Percentiles rank a stretch among this genome's conserved stretches.
Evolutionary conservation across 2,329 filamentous ascomycete species (phyloP).

Genomic region (Colletotrichum lini): DNA sequence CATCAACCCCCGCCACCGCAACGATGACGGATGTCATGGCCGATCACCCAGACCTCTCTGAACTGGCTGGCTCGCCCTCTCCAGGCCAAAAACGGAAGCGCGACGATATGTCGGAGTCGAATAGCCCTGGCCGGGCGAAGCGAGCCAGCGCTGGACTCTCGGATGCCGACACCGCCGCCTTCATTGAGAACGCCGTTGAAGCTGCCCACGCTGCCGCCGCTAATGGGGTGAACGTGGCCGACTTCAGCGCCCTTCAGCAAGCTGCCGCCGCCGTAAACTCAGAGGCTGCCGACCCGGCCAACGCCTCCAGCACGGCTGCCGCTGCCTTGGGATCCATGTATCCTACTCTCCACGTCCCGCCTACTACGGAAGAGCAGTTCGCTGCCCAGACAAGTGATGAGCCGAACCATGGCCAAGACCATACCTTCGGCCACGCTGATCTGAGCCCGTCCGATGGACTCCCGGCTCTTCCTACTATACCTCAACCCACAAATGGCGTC

Average conservation of each 20-base stretch:
- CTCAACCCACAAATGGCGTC: slow-evolving; percentile 40
- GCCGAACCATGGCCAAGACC: slow-evolving; percentile 51
- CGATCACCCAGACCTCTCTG: slow-evolving; percentile 64
- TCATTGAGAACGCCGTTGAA: slow-evolving; percentile 69
- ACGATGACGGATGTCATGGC: slow-evolving; percentile 64
- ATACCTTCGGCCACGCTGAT: slow-evolving; percentile 53
- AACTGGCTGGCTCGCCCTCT: slow-evolving; percentile 53
- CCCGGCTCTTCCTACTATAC: slow-evolving; percentile 38
- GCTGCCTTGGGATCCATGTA: slow-evolving; percentile 72
- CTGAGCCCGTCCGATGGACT: slow-evolving; percentile 53
- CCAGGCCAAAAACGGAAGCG: slow-evolving; percentile 71
- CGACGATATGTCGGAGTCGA: slow-evolving; percentile 59
- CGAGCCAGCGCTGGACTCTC: slow-evolving; percentile 62
- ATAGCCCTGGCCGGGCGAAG: slow-evolving; percentile 67
- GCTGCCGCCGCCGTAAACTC: slow-evolving; percentile 63
- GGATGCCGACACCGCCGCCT: slow-evolving; percentile 63
- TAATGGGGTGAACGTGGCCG: slow-evolving; percentile 64
- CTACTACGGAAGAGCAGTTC: slow-evolving; percentile 72
- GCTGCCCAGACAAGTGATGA: slow-evolving; percentile 64
- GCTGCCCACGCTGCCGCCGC: slow-evolving; percentile 54
- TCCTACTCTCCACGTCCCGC: slow-evolving; percentile 71
- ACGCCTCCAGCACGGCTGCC: slow-evolving; percentile 72
- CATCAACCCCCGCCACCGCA: slow-evolving; percentile 8
- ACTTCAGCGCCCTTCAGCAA: slow-evolving; percentile 71
- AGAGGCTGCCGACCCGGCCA: slow-evolving; percentile 64